Percentiles rank a stretch among this genome's conserved stretches.
Evolutionary conservation across 2,329 filamentous ascomycete species (phyloP).

Genomic region (Pseudogymnoascus sp.): DNA sequence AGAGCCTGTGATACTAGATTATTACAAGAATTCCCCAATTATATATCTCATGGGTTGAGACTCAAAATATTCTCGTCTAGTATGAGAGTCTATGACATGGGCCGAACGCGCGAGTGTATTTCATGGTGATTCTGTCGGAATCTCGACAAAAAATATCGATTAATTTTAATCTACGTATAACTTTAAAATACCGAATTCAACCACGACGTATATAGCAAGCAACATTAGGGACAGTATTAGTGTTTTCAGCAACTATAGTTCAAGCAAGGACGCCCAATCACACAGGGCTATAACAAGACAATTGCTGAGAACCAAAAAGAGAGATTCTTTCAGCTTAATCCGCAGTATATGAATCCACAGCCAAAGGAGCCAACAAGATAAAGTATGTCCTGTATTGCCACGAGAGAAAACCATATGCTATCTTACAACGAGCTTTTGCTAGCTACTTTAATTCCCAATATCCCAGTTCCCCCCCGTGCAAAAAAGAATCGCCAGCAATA

Average conservation of each 20-base stretch:
- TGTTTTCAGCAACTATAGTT: background rate
- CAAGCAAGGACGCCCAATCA: background rate
- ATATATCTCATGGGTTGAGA: too few species aligned
- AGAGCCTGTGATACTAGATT: too few species aligned
- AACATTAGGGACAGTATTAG: background rate
- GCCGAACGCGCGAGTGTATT: too few species aligned
- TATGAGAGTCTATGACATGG: too few species aligned
- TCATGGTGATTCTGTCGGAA: too few species aligned
- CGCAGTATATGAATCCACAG: conserved; percentile 16
- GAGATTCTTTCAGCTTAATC: background rate
- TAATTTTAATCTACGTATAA: too few species aligned
- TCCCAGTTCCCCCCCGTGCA: background rate
- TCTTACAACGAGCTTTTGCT: background rate
- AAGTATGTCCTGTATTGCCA: conserved; percentile 4
- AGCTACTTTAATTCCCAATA: background rate
- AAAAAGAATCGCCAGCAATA: conserved; percentile 8
- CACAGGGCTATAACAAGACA: background rate
- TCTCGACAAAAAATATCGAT: too few species aligned
- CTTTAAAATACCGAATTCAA: background rate
- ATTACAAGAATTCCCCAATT: too few species aligned
- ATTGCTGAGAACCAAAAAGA: background rate
- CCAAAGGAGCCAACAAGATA: background rate
- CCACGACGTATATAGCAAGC: background rate
- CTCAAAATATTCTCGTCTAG: too few species aligned
- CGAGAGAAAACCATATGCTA: conserved; percentile 4